Evolutionary conservation across 2,329 filamentous ascomycete species (phyloP).

Genomic region (Orbilia oligospora): DNA sequence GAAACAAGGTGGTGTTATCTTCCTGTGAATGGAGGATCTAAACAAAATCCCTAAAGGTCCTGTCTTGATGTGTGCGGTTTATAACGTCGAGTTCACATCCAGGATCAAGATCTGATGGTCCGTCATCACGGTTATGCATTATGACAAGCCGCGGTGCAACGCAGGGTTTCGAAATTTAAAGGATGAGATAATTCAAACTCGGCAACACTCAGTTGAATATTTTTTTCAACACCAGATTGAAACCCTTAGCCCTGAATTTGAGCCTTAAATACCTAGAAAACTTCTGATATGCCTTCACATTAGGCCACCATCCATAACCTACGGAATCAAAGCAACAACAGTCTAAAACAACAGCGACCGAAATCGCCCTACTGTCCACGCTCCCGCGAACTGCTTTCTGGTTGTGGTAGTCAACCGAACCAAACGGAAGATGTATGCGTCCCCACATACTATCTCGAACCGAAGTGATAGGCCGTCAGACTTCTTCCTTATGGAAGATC

Average conservation of each 20-base stretch:
- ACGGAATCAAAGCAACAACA: background rate
- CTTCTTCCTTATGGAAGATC: conserved; percentile 2
- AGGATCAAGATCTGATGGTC: too few relatives aligned
- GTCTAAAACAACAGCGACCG: background rate
- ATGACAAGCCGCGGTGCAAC: background rate
- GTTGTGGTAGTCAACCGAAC: background rate
- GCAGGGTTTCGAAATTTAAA: background rate
- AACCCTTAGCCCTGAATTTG: background rate
- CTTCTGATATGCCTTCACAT: background rate
- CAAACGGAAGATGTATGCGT: conserved; percentile 49
- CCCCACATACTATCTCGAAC: conserved; percentile 25
- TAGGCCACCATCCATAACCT: background rate
- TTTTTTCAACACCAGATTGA: conserved; percentile 4
- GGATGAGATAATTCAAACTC: too few relatives aligned
- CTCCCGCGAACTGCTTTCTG: background rate
- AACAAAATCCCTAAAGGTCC: background rate
- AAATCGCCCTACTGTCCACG: background rate
- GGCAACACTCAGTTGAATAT: background rate
- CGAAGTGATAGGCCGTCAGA: conserved; percentile 7
- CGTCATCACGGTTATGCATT: too few relatives aligned
- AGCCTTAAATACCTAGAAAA: too few relatives aligned
- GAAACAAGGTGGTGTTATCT: background rate
- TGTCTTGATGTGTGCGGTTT: background rate
- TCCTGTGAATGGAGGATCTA: background rate
- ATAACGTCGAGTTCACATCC: background rate